Evolutionary conservation across 1,139 yeast genomes (phyloP).

Genomic region (Kurtzmaniella natalensis): DNA sequence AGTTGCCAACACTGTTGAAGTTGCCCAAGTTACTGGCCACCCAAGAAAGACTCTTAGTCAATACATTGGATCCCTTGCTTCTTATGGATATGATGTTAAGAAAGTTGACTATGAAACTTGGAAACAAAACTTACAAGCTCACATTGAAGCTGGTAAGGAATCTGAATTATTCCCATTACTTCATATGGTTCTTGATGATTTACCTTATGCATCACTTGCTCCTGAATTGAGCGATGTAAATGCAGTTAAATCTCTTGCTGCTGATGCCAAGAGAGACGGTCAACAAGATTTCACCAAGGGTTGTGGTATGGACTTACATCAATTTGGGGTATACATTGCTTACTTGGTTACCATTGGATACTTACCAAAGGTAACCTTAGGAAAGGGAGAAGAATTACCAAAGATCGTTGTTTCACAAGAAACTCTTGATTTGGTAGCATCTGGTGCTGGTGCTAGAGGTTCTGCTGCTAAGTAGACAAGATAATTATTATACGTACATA

Average conservation of each 20-base stretch:
- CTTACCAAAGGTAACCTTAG: slow-evolving; percentile 58
- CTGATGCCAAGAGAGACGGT: slow-evolving; percentile 62
- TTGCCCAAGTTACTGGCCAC: slow-evolving; percentile 96
- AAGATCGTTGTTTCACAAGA: slow-evolving; percentile 50
- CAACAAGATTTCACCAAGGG: slow-evolving; percentile 59
- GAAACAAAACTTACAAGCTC: slow-evolving; percentile 72
- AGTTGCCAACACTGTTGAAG: slow-evolving; percentile 45
- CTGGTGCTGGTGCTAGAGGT: slow-evolving; percentile 88
- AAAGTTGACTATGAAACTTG: slow-evolving; percentile 70
- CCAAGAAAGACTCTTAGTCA: slow-evolving; percentile 82
- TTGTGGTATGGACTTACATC: slow-evolving; percentile 61
- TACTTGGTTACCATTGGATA: slow-evolving; percentile 79
- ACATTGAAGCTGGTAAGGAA: slow-evolving; percentile 67
- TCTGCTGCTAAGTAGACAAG: slow-evolving; percentile 41
- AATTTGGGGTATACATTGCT: slow-evolving; percentile 72
- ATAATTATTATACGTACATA: neutral
- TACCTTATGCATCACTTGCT: slow-evolving; percentile 88
- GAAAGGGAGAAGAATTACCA: slow-evolving; percentile 46
- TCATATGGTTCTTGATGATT: slow-evolving; percentile 88
- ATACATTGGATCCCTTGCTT: slow-evolving; percentile 59
- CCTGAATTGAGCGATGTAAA: slow-evolving; percentile 91
- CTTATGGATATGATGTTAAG: slow-evolving; percentile 68
- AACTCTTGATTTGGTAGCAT: slow-evolving; percentile 59
- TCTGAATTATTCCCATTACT: slow-evolving; percentile 88
- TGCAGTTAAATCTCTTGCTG: slow-evolving; percentile 58